Evolutionary conservation across 2,329 filamentous ascomycete genomes (phyloP).

Genomic region (Fusarium sp.): DNA sequence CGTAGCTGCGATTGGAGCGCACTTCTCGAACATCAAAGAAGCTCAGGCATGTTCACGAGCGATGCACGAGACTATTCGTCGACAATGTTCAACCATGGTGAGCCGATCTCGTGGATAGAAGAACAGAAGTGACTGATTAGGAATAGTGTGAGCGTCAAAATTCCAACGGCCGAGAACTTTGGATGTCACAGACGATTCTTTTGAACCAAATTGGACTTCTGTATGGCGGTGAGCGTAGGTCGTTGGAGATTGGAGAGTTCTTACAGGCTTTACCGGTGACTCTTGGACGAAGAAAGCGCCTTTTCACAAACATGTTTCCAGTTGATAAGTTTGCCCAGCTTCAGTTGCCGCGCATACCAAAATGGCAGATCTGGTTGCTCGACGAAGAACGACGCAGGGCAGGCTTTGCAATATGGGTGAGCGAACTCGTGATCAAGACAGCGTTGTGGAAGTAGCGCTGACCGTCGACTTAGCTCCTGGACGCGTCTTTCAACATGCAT

Average conservation of each 20-base stretch:
- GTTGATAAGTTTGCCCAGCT: slow-evolving; percentile 20
- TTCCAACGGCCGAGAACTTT: slow-evolving; percentile 10
- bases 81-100: slow-evolving; percentile 8
- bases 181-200: slow-evolving; percentile 15
- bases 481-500: background rate
- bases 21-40: slow-evolving; percentile 9
- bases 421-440: background rate
- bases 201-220: slow-evolving; percentile 15
- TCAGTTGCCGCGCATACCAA: slow-evolving; percentile 9
- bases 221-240: slow-evolving; percentile 13
- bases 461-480: background rate
- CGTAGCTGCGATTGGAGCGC: slow-evolving; percentile 10
- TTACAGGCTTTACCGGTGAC: slow-evolving; percentile 6
- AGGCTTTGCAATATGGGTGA: slow-evolving; percentile 20
- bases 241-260: slow-evolving; percentile 14
- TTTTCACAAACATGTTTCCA: slow-evolving; percentile 23
- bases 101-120: background rate
- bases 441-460: too few relatives aligned
- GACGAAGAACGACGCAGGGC: slow-evolving; percentile 12
- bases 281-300: background rate
- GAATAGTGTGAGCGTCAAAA: slow-evolving; percentile 12
- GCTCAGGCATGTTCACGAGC: slow-evolving; percentile 7
- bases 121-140: too few relatives aligned
- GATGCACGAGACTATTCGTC: slow-evolving; percentile 13
- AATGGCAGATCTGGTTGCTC: slow-evolving; percentile 16